Percentiles rank a stretch among this genome's conserved stretches.
phyloP scores from a whole-genome alignment of 139 green algal genomes.

The Ettlia oleoabundans region DNA sequence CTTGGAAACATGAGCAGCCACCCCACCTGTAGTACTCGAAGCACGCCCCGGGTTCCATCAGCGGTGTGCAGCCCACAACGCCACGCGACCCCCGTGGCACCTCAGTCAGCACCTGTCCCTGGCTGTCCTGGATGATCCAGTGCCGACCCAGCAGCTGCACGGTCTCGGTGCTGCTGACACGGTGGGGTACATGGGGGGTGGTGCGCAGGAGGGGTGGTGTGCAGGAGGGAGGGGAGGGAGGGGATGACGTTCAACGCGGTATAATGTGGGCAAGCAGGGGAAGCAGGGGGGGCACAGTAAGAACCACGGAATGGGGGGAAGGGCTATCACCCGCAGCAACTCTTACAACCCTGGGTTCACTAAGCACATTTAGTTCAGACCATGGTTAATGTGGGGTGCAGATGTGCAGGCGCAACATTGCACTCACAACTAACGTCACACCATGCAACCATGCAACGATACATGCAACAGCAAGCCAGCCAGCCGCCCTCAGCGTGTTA shows the following conservation, averaged over 20 bases:
- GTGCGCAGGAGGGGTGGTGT: neutral
- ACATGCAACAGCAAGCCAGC: neutral
- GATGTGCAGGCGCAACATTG: no score
- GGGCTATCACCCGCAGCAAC: no score
- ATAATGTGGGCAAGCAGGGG: neutral
- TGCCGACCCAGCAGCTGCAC: slow-evolving; percentile 52
- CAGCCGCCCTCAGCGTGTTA: neutral
- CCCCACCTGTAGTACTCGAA: slow-evolving; percentile 47
- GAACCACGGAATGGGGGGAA: no score
- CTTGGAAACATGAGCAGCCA: neutral
- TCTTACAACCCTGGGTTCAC: no score
- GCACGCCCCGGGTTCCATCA: slow-evolving; percentile 49
- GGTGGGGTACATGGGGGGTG: neutral
- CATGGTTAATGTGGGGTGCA: no score
- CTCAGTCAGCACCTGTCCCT: slow-evolving; percentile 28
- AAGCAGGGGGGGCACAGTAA: neutral
- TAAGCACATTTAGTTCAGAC: no score
- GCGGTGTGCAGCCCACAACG: slow-evolving; percentile 52
- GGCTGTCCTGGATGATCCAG: slow-evolving; percentile 38
- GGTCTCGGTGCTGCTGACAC: slow-evolving; percentile 21
- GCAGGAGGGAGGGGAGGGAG: no score
- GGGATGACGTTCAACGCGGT: no score
- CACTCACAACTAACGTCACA: no score
- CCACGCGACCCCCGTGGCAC: slow-evolving; percentile 36
- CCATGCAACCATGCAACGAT: neutral